phyloP scores from a whole-genome alignment of 805 yeast genomes.

The Henningerozyma blattae region DNA sequence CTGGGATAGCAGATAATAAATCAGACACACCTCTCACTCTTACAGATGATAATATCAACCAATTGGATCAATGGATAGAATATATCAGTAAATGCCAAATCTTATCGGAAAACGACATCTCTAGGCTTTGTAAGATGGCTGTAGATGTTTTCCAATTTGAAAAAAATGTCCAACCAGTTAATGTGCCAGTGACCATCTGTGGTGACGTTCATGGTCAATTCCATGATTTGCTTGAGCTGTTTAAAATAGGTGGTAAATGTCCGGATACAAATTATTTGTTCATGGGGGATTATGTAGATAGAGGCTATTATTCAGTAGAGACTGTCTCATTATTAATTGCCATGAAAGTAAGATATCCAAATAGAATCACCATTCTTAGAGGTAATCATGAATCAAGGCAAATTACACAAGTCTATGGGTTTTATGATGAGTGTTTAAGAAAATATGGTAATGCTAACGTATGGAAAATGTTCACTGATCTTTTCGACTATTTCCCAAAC shows the following conservation, averaged over 20 bases:
- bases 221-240: constrained; percentile 83
- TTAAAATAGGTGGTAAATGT: constrained; percentile 88
- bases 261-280: constrained; percentile 82
- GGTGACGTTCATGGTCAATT: constrained; percentile 95
- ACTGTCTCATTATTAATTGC: constrained; percentile 78
- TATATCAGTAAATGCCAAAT: constrained; percentile 69
- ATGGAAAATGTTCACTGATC: constrained; percentile 81
- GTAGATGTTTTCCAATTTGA: constrained; percentile 78
- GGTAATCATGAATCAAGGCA: constrained; percentile 93
- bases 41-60: constrained; percentile 38
- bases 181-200: constrained; percentile 89
- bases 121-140: constrained; percentile 73
- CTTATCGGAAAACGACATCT: constrained; percentile 64
- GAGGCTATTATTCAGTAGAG: constrained; percentile 72
- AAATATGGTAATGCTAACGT: constrained; percentile 85
- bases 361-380: constrained; percentile 77
- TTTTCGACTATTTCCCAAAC: constrained; percentile 83
- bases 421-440: constrained; percentile 86
- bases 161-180: constrained; percentile 87
- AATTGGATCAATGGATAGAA: constrained; percentile 79
- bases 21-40: constrained; percentile 28
- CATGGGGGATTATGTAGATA: constrained; percentile 83
- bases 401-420: constrained; percentile 90
- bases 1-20: constrained; percentile 29
- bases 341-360: constrained; percentile 82